Conservation (phyloP, 1,139 yeast genomes). For the Sugiyamaella paludigena region DNA sequence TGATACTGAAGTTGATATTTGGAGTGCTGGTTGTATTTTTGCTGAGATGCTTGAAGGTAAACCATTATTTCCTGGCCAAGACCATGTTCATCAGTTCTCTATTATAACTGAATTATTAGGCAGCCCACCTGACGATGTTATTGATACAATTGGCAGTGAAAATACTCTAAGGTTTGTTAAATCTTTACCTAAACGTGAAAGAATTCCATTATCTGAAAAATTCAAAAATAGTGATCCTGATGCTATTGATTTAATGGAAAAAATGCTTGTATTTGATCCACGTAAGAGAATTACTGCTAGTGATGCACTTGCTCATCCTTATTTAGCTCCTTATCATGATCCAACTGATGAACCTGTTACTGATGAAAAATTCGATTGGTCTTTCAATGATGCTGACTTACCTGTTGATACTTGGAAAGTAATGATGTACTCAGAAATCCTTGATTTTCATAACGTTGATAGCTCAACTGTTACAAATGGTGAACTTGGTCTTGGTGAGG, state of each 20-base stretch:
- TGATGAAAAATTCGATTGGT: slow-evolving; percentile 93
- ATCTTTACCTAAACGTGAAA: slow-evolving; percentile 88
- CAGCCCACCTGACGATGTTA: slow-evolving; percentile 94
- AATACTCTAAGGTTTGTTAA: slow-evolving; percentile 92
- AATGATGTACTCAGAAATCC: slow-evolving; percentile 97
- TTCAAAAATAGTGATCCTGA: slow-evolving; percentile 84
- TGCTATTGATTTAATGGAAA: slow-evolving; percentile 83
- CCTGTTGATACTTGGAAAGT: slow-evolving; percentile 99
- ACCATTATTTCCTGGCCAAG: slow-evolving; percentile 97
- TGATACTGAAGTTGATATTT: slow-evolving; percentile 96
- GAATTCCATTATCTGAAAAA: slow-evolving; percentile 80
- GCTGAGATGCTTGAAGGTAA: slow-evolving; percentile 99
- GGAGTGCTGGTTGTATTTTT: slow-evolving; percentile 99
- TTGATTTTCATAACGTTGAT: slow-evolving; percentile 87
- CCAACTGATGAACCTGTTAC: slow-evolving; percentile 97
- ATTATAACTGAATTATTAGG: slow-evolving; percentile 95
- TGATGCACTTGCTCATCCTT: slow-evolving; percentile 85
- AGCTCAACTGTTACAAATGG: slow-evolving; percentile 15
- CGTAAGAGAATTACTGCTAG: slow-evolving; percentile 90
- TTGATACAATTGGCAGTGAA: slow-evolving; percentile 93
- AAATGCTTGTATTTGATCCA: slow-evolving; percentile 93
- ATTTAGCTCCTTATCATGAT: slow-evolving; percentile 96
- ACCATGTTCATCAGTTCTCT: slow-evolving; percentile 96
- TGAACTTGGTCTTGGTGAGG: neutral
- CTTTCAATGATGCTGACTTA: slow-evolving; percentile 94